These are phyloP conservation scores for Rhododendron henanense DNA, from an alignment of 148 eudicot species.

Conservation along the genomic window DNA sequence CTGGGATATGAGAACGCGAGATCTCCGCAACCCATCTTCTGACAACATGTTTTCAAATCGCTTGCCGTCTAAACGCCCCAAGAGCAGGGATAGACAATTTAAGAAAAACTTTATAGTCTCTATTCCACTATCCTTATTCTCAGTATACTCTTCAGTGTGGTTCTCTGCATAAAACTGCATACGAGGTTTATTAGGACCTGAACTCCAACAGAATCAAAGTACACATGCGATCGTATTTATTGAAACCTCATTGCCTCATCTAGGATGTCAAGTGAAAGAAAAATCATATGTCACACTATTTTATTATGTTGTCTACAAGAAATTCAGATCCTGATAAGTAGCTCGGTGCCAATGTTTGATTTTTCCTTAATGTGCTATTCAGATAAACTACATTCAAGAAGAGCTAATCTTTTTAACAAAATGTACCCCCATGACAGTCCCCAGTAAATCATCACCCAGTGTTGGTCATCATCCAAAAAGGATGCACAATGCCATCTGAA, in stretches of 20 bases:
- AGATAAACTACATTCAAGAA: not conserved
- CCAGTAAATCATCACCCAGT: not conserved
- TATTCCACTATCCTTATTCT: conserved; percentile 42
- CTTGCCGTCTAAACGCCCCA: conserved; percentile 55
- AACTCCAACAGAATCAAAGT: not conserved
- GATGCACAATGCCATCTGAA: not conserved
- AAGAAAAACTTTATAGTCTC: conserved; percentile 69
- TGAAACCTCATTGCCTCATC: not conserved
- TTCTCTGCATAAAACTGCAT: conserved; percentile 66
- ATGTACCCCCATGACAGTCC: not conserved
- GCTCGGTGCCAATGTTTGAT: not conserved
- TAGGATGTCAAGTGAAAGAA: not conserved
- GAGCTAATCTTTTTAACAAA: not conserved
- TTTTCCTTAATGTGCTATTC: not conserved
- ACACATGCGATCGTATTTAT: not conserved
- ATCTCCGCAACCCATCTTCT: conserved; percentile 48
- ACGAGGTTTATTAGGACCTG: conserved; percentile 12
- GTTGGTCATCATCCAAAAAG: not conserved
- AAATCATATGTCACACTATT: not conserved
- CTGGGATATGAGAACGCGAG: conserved; percentile 56
- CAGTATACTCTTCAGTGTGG: conserved; percentile 31
- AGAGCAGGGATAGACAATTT: conserved; percentile 64
- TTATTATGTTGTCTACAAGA: not conserved
- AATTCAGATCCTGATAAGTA: not conserved
- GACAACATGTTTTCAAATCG: conserved; percentile 40